Percentiles rank a stretch among this genome's conserved stretches.
Conservation (phyloP, 768 basidiomycete species). For the Lactifluus subvellereus region DNA sequence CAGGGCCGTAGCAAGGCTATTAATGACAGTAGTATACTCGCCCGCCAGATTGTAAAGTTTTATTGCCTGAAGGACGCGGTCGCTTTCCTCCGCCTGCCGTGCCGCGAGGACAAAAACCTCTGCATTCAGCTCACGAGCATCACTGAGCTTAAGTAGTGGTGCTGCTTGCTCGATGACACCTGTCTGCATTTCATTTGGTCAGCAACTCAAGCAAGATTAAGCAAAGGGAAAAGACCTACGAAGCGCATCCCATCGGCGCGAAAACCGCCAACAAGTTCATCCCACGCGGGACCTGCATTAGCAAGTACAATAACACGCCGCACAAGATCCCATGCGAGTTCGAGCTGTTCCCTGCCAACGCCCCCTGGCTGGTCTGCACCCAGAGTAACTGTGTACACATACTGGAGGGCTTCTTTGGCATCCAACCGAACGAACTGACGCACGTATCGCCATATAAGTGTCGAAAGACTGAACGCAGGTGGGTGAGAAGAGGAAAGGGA, state of each 20-base stretch:
- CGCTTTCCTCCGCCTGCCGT: constrained; percentile 72
- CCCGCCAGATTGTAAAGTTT: constrained; percentile 94
- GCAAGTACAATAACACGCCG: constrained; percentile 73
- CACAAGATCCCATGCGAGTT: constrained; percentile 73
- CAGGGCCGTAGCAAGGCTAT: constrained; percentile 80
- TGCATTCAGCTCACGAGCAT: constrained; percentile 64
- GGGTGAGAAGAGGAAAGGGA: constrained; percentile 60
- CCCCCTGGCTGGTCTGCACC: constrained; percentile 63
- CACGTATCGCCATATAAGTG: constrained; percentile 88
- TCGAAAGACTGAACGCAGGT: constrained; percentile 74
- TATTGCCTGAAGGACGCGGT: constrained; percentile 84
- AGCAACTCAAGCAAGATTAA: not conserved
- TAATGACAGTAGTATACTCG: constrained; percentile 81
- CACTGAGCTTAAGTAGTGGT: constrained; percentile 63
- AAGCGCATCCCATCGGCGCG: constrained; percentile 84
- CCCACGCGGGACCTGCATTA: constrained; percentile 79
- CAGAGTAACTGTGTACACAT: constrained; percentile 82
- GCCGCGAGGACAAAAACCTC: constrained; percentile 83
- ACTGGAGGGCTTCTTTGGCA: constrained; percentile 90
- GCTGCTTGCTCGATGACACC: constrained; percentile 86
- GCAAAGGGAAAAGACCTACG: constrained; percentile 42
- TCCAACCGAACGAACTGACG: constrained; percentile 90
- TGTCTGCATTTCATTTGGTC: constrained; percentile 40
- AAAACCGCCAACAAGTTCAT: constrained; percentile 91
- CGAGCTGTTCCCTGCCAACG: constrained; percentile 79